phyloP scores from a whole-genome alignment of 1,284 basidiomycete genomes.

The Golubevia sp. region DNA sequence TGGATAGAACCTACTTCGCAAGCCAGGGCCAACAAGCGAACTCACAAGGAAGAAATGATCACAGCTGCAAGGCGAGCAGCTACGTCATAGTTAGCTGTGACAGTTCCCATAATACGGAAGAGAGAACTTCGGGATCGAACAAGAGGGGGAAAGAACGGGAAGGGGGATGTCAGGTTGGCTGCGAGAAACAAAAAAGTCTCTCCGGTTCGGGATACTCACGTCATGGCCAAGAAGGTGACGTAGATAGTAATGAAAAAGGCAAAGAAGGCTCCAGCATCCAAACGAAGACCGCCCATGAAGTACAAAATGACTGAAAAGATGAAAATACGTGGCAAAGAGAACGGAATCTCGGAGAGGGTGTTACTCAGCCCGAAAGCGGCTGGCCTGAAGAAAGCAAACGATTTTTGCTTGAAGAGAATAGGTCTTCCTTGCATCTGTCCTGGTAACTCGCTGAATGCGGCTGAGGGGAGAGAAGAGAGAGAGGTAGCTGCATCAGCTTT shows the following conservation, averaged over 20 bases:
- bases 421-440: constrained; percentile 42
- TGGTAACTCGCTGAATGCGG: constrained; percentile 38
- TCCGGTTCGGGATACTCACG: no score
- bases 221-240: constrained; percentile 20
- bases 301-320: constrained; percentile 65
- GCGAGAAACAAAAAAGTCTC: no score
- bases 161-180: constrained; percentile 17
- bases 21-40: constrained; percentile 10
- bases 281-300: constrained; percentile 62
- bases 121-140: no score
- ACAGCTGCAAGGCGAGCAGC: constrained; percentile 66
- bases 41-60: constrained; percentile 64
- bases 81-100: constrained; percentile 64
- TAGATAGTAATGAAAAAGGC: constrained; percentile 60
- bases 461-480: constrained; percentile 38
- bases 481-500: no score
- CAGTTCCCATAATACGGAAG: constrained; percentile 65
- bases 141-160: constrained; percentile 64
- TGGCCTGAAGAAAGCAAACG: constrained; percentile 80
- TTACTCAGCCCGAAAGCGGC: constrained; percentile 73
- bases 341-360: constrained; percentile 64
- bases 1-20: not conserved
- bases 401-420: constrained; percentile 67
- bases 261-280: constrained; percentile 65
- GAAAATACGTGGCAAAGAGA: constrained; percentile 64